Conservation (phyloP, 2,329 filamentous ascomycete genomes). For the Meredithiella fracta region DNA sequence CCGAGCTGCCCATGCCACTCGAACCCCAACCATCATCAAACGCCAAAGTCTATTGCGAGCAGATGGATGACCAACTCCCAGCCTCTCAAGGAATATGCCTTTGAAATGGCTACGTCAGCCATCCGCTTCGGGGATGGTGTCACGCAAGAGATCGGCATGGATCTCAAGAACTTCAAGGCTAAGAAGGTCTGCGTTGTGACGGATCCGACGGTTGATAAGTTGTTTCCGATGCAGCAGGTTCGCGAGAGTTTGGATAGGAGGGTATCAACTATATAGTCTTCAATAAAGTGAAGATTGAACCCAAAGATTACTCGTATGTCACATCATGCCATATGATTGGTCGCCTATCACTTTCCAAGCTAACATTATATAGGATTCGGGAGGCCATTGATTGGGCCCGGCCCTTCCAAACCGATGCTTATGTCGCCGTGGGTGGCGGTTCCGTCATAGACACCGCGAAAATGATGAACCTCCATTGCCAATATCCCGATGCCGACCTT, state of each 20-base stretch:
- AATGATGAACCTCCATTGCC: conserved; percentile 91
- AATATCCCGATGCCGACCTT: conserved; percentile 82
- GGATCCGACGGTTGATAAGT: conserved; percentile 61
- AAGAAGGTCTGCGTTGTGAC: conserved; percentile 86
- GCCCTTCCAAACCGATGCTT: conserved; percentile 67
- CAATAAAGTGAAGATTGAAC: conserved; percentile 68
- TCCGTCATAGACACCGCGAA: conserved; percentile 98
- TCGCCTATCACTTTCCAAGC: neutral
- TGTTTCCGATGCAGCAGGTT: conserved; percentile 82
- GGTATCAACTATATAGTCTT: conserved; percentile 70
- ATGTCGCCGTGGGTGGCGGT: conserved; percentile 79
- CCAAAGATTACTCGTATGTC: conserved; percentile 77
- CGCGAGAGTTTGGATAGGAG: conserved; percentile 63
- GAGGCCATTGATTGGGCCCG: conserved; percentile 81
- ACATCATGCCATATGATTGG: neutral
- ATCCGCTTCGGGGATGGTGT: conserved; percentile 88
- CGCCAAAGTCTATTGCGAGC: conserved; percentile 47
- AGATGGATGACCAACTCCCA: conserved; percentile 23
- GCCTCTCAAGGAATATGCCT: conserved; percentile 79
- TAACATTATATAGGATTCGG: conserved; percentile 42
- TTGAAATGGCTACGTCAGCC: conserved; percentile 92
- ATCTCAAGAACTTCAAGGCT: conserved; percentile 78
- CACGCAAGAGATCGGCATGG: conserved; percentile 95
- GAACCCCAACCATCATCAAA: conserved; percentile 66
- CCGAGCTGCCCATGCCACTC: conserved; percentile 84